phyloP scores from a whole-genome alignment of 2,329 filamentous ascomycete species.

The Chaetomiaceae sp. region DNA sequence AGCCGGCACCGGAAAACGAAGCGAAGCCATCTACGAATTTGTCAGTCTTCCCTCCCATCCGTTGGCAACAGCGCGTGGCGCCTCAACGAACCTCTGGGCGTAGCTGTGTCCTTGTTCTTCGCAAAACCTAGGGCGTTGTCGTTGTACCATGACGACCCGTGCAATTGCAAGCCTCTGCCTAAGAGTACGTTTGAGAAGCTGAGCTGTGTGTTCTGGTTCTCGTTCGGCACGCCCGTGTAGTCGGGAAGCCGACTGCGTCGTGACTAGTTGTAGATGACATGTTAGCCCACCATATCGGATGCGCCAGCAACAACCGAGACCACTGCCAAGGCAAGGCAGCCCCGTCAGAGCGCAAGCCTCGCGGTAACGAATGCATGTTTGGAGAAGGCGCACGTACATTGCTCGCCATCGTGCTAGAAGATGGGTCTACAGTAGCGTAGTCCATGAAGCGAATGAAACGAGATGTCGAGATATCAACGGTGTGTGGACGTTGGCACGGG shows the following conservation, averaged over 20 bases:
- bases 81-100: constrained; percentile 29
- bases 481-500: background rate
- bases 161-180: constrained; percentile 35
- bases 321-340: constrained; percentile 22
- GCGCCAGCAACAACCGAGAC: background rate
- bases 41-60: constrained; percentile 20
- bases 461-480: background rate
- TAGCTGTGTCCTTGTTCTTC: constrained; percentile 40
- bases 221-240: constrained; percentile 29
- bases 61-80: background rate
- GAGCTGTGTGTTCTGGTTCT: constrained; percentile 34
- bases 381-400: constrained; percentile 10
- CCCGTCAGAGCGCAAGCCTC: background rate
- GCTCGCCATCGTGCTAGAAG: constrained; percentile 6
- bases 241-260: constrained; percentile 38
- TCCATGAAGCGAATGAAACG: background rate
- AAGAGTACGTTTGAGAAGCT: constrained; percentile 39
- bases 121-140: constrained; percentile 40
- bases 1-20: constrained; percentile 48
- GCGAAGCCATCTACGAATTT: constrained; percentile 36
- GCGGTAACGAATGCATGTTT: no score
- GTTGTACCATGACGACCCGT: constrained; percentile 52
- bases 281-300: background rate
- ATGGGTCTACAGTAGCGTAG: background rate
- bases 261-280: constrained; percentile 28